A percentile compares a stretch with the other conserved stretches of the same genome.
Evolutionary conservation across 2,329 filamentous ascomycete species (phyloP).

Genomic region (Colletotrichum incanum): DNA sequence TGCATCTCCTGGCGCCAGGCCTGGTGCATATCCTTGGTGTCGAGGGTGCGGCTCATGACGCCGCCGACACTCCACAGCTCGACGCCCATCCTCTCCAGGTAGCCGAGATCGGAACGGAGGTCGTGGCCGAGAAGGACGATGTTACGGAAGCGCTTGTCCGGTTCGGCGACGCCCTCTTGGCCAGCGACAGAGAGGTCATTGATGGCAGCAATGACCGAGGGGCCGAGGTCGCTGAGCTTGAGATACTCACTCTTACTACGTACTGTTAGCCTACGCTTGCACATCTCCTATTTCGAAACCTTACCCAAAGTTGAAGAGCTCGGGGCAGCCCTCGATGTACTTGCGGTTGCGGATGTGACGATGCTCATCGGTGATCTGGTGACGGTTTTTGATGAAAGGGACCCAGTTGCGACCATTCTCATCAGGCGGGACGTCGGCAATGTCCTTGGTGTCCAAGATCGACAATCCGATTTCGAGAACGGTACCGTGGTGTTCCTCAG

Average conservation of each 20-base stretch:
- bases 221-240: constrained; percentile 51
- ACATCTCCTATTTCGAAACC: constrained; percentile 42
- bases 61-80: constrained; percentile 66
- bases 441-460: constrained; percentile 78
- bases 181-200: constrained; percentile 42
- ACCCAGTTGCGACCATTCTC: constrained; percentile 77
- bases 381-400: constrained; percentile 75
- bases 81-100: constrained; percentile 71
- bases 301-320: constrained; percentile 82
- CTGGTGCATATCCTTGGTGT: constrained; percentile 82
- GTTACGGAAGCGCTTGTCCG: constrained; percentile 52
- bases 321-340: constrained; percentile 82
- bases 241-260: constrained; percentile 61
- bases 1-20: constrained; percentile 70
- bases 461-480: constrained; percentile 92
- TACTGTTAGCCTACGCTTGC: constrained; percentile 14
- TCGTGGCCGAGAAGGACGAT: constrained; percentile 84
- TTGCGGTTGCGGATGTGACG: constrained; percentile 75
- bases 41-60: constrained; percentile 74
- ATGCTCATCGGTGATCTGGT: constrained; percentile 84
- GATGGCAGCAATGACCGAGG: constrained; percentile 57
- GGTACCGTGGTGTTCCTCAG: constrained; percentile 75
- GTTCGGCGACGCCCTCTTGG: constrained; percentile 4
- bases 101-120: constrained; percentile 73
- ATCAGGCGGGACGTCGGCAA: constrained; percentile 73